Conservation (phyloP, 2,329 filamentous ascomycete genomes). For the Paraphaeosphaeria sporulosa region DNA sequence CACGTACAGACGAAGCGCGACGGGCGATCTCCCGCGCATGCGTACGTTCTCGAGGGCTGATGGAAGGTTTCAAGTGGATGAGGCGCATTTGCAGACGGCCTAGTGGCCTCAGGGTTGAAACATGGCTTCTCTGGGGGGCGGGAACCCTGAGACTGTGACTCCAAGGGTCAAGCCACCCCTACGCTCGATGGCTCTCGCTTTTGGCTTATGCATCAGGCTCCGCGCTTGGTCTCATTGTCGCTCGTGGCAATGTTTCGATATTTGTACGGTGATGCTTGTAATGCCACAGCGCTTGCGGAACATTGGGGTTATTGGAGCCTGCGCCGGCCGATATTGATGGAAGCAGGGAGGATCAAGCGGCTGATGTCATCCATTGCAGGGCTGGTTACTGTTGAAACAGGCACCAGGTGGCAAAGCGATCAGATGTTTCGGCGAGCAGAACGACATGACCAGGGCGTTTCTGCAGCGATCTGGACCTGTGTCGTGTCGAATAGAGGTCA, state of each 20-base stretch:
- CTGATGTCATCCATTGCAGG: slow-evolving; percentile 16
- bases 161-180: no score
- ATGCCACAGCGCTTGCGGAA: background rate
- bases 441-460: background rate
- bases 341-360: slow-evolving; percentile 2
- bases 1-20: background rate
- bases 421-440: slow-evolving; percentile 15
- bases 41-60: background rate
- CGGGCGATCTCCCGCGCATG: background rate
- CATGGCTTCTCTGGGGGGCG: background rate
- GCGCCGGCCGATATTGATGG: background rate
- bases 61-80: slow-evolving; percentile 6
- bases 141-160: background rate
- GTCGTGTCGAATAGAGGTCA: background rate
- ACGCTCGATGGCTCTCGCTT: background rate
- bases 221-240: background rate
- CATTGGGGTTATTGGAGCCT: background rate
- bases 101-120: slow-evolving; percentile 3
- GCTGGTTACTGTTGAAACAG: slow-evolving; percentile 12
- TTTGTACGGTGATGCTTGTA: background rate
- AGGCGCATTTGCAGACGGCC: slow-evolving; percentile 5
- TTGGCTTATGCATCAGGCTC: slow-evolving; percentile 5
- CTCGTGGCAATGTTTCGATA: background rate
- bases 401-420: background rate
- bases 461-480: background rate